Evolutionary conservation across 768 basidiomycete genomes (phyloP), one percentile per base, ranked within the genome.

Genomic region (Agaricus sinodeliciosus): DNA sequence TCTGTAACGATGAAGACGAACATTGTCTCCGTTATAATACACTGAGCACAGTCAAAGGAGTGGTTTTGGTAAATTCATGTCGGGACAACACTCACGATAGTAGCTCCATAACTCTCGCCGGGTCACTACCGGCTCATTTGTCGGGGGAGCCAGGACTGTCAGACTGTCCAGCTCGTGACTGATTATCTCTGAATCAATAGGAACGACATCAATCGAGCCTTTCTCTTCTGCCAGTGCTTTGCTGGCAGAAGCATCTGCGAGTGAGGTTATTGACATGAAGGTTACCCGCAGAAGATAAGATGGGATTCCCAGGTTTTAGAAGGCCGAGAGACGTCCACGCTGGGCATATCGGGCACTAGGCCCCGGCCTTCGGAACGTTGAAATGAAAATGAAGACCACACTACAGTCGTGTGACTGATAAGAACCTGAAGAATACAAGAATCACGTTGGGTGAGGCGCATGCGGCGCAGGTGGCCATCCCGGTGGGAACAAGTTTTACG

Each of bases 1-100:
- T 11, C 11, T 31, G 31, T 7, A 31, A 31, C 15, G 13, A 16
- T 2, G 12, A 40, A 35, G 15, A 55, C 75, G n/a, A 58, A 86
- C 85, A 65, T 87, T 89, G 57, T 89, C 81, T 48, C 87, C 88
- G 54, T 90, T 91, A 67, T 83, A 87, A 61, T 90, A 90, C 53
- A 90, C 88, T 90, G 49, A 43, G 28, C 41, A 55, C 39, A 55
- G 9, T 22, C 27, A 37, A 56, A 48, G 28, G 15, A 36, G 27
- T 37, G 34, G n/a, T 8, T 42, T 15, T 12, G 26, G 15, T 9
- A n/a, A 34, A 13, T 12, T n/a, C 9, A 19, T 11, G 15, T 48
- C 7, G 28, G 31, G 2, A 43, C 9, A 40, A 4, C 16, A 78
- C 81, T 28, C 45, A 87, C 87, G 57, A 63, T 90, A 90, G 61